Base-by-base conservation (phyloP, 345 rosid species). In the Mallotus nudiflorus region DNA sequence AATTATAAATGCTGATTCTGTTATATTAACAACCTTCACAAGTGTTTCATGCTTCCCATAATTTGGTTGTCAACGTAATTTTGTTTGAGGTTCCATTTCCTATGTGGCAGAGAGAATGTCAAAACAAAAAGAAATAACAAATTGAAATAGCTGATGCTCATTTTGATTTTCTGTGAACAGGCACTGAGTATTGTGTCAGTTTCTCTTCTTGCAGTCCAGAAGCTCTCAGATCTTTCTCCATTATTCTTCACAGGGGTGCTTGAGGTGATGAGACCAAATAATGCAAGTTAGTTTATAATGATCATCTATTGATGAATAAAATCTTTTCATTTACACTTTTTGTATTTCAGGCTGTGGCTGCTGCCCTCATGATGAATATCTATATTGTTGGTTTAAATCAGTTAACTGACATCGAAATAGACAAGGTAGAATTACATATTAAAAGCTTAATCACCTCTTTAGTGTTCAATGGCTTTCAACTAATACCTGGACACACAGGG, bases 301-400 rank as follows among this genome's bases (percentile, higher is more conserved):
- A 57, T 55, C 0, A 13, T 42, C 27, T 12, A 27, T 27, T 44
- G 46, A 40, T 55, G 62, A 42, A 25, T 52, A 37, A 55, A 20
- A 61, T 52, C 40, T 72, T 19, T 24, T 66, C 19, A 58, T 15
- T 12, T 45, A 40, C 66, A 50, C n/a, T 1, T 22, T 65, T 16
- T n/a, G n/a, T n/a, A 24, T 82, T 51, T 76, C 87, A 91, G 98
- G 98, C 97, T 50, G 85, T 91, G 77, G 87, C 78, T 72, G 96
- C 96, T 77, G 93, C 98, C 39, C 91, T 94, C 67, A 74, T 91
- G 87, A 94, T 94, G 98, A 94, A 94, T 78, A 86, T 94, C 31
- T 91, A 94, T 72, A 88, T 91, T 25, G 98, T 94, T 51, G 98
- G 98, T 33, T 69, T 94, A 52, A 94, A 94, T 84, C 97, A 91